These are phyloP conservation scores for Pseudozyma flocculosa DNA, from an alignment of 1,284 basidiomycete genomes.

Conservation along the genomic window DNA sequence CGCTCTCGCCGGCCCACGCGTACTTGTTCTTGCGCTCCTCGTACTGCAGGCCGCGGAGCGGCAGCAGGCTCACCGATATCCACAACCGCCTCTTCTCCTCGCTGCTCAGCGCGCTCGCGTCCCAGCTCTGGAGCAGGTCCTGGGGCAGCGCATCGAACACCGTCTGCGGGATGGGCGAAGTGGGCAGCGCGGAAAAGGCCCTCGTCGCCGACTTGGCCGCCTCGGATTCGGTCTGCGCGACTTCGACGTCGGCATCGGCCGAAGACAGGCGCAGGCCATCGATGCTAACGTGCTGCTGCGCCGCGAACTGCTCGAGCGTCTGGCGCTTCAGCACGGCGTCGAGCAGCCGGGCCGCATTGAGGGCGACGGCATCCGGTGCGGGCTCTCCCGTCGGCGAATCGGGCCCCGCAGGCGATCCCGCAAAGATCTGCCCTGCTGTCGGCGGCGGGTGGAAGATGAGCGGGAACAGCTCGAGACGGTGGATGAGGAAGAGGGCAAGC, in stretches of 20 bases:
- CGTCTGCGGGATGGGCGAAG: constrained; percentile 11
- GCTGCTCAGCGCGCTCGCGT: constrained; percentile 9
- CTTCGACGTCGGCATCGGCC: neutral
- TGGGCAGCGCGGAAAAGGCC: constrained; percentile 16
- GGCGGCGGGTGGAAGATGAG: constrained; percentile 46
- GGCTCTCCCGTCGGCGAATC: constrained; percentile 1
- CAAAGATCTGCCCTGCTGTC: constrained; percentile 11
- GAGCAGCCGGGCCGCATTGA: constrained; percentile 31
- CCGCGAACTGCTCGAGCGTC: constrained; percentile 4
- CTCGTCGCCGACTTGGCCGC: constrained; percentile 4
- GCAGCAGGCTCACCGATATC: constrained; percentile 34
- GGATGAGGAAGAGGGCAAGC: constrained; percentile 38
- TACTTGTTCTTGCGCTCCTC: constrained; percentile 45
- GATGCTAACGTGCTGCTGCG: constrained; percentile 1
- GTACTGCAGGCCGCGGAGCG: constrained; percentile 26
- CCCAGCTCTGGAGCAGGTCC: constrained; percentile 21
- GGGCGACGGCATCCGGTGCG: constrained; percentile 11
- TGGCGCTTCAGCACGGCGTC: constrained; percentile 19
- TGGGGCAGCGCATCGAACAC: constrained; percentile 16
- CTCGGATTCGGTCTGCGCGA: neutral
- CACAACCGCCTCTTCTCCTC: constrained; percentile 37
- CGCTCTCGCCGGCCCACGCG: constrained; percentile 42
- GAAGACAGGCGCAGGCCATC: constrained; percentile 1
- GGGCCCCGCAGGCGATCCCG: neutral
- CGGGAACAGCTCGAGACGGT: constrained; percentile 41